Percentiles rank a stretch among this genome's conserved stretches.
These are phyloP conservation scores for Pseudocercospora vitis DNA, from an alignment of 2,329 filamentous ascomycete species.

Conservation along the genomic window DNA sequence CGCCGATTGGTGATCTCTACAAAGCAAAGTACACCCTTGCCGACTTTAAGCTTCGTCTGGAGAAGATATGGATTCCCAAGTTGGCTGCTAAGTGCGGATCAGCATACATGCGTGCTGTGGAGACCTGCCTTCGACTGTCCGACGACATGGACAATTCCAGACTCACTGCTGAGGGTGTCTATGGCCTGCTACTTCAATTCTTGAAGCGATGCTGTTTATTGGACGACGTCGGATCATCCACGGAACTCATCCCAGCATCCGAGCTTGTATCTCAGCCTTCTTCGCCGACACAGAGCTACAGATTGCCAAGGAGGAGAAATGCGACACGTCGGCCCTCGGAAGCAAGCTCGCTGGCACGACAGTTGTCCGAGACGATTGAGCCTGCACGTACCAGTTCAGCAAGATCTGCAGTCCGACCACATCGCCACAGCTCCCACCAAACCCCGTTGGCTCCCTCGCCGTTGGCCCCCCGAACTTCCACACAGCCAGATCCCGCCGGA, in stretches of 20 bases:
- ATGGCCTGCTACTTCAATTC: constrained; percentile 34
- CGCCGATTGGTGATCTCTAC: constrained; percentile 59
- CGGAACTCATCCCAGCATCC: constrained; percentile 28
- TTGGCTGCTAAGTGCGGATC: constrained; percentile 69
- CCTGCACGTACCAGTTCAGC: neutral
- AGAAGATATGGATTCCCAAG: constrained; percentile 63
- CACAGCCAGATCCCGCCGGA: neutral
- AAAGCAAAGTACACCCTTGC: constrained; percentile 60
- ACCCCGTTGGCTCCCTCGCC: constrained; percentile 1
- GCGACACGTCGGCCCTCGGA: constrained; percentile 18
- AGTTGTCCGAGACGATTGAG: constrained; percentile 25
- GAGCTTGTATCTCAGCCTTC: constrained; percentile 25
- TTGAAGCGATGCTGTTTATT: constrained; percentile 40
- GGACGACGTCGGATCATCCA: constrained; percentile 33
- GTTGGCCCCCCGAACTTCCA: neutral
- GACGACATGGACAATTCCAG: constrained; percentile 44
- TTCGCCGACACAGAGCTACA: constrained; percentile 17
- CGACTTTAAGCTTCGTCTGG: constrained; percentile 64
- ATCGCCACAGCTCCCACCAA: constrained; percentile 14
- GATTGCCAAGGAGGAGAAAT: constrained; percentile 9
- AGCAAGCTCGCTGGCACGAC: constrained; percentile 23
- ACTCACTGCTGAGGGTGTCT: constrained; percentile 33
- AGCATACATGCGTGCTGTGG: constrained; percentile 72
- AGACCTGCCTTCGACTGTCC: constrained; percentile 69
- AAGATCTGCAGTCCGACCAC: constrained; percentile 8